Conservation (phyloP, 2,329 filamentous ascomycete species). For the Sarocladium strictum region DNA sequence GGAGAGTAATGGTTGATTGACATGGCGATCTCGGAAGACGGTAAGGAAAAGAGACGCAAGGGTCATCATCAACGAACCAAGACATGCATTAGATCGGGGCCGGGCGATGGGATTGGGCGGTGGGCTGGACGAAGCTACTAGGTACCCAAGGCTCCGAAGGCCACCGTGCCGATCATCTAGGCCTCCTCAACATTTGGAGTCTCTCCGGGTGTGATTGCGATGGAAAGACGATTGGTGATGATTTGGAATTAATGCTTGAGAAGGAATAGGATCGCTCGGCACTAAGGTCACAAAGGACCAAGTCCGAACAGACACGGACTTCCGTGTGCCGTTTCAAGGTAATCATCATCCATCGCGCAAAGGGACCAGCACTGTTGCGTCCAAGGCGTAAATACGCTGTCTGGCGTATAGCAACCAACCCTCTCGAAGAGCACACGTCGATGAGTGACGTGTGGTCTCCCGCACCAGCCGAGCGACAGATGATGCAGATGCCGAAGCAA, state of each 20-base stretch:
- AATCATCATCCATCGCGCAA: too few relatives aligned
- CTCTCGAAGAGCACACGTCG: too few relatives aligned
- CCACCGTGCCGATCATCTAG: not conserved
- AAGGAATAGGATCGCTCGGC: too few relatives aligned
- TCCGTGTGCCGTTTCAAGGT: not conserved
- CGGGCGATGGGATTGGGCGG: not conserved
- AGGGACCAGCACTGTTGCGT: too few relatives aligned
- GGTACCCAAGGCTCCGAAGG: not conserved
- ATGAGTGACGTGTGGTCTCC: not conserved
- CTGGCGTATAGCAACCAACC: not conserved
- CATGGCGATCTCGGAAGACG: not conserved
- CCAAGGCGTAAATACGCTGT: too few relatives aligned
- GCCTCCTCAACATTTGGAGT: not conserved
- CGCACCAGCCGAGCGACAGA: not conserved
- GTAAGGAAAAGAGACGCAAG: constrained; percentile 1
- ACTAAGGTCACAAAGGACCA: not conserved
- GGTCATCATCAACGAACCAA: constrained; percentile 5
- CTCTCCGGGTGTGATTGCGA: not conserved
- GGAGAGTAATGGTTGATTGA: not conserved
- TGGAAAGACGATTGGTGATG: not conserved
- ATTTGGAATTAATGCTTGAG: not conserved
- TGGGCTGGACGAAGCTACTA: not conserved
- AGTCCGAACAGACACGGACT: not conserved
- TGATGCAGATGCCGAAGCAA: not conserved
- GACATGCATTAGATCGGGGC: constrained; percentile 8